These are phyloP conservation scores for Ceratocystis lukuohia DNA, from an alignment of 2,329 filamentous ascomycete genomes.

Conservation along the genomic window DNA sequence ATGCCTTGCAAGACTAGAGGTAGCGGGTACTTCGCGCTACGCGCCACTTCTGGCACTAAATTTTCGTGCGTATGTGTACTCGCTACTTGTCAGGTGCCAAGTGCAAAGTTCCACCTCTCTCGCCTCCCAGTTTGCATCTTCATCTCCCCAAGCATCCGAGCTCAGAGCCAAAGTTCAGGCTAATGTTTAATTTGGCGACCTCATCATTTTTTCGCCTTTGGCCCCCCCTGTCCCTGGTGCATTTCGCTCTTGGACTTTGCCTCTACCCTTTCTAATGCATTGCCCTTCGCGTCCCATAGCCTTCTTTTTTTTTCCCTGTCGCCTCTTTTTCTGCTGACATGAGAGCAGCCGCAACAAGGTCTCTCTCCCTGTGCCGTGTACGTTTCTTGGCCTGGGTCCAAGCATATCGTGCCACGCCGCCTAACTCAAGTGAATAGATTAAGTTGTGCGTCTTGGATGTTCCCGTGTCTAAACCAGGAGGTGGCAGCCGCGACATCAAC, in stretches of 20 bases:
- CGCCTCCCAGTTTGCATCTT: neutral
- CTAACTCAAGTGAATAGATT: too few species aligned
- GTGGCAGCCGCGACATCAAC: too few species aligned
- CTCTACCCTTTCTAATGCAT: neutral
- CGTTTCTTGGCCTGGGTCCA: too few species aligned
- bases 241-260: too few species aligned
- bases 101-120: neutral
- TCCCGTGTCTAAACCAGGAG: too few species aligned
- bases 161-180: neutral
- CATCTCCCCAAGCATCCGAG: neutral
- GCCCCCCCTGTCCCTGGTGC: neutral
- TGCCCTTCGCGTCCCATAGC: neutral
- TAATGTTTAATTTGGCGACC: slow-evolving; percentile 7
- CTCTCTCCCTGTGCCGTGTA: too few species aligned
- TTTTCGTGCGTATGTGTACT: neutral
- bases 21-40: neutral
- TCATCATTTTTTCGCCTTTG: slow-evolving; percentile 4
- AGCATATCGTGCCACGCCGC: too few species aligned
- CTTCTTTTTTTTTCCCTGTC: neutral
- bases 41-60: neutral
- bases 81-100: neutral
- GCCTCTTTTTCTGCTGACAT: too few species aligned
- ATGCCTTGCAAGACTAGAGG: neutral
- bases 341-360: too few species aligned
- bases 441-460: too few species aligned